Percentiles rank a stretch among this genome's conserved stretches.
phyloP scores from a whole-genome alignment of 352 stramenopile genomes.

The Globisporangium uncinulatum region DNA sequence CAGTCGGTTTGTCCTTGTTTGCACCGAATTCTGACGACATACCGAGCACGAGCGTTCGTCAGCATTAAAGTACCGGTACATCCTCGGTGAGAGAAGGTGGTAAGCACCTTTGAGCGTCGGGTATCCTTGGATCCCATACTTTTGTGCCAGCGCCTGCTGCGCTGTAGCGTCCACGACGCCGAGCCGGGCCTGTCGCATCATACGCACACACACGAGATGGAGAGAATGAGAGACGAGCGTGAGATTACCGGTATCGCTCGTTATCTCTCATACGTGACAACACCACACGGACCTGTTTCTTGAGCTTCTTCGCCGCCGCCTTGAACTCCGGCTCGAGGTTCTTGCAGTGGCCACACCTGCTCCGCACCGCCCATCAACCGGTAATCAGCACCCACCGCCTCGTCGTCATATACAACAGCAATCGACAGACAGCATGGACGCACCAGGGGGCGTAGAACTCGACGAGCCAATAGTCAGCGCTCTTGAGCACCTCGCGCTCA shows the following conservation, averaged over 20 bases:
- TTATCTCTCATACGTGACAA: no score
- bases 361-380: background rate
- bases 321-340: slow-evolving; percentile 88
- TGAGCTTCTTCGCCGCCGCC: slow-evolving; percentile 80
- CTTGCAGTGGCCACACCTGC: slow-evolving; percentile 90
- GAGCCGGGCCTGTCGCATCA: slow-evolving; percentile 42
- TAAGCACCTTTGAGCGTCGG: slow-evolving; percentile 67
- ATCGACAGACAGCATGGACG: background rate
- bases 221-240: no score
- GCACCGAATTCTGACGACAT: slow-evolving; percentile 47
- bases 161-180: slow-evolving; percentile 62
- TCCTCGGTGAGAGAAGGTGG: background rate
- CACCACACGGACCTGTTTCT: slow-evolving; percentile 41
- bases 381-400: no score
- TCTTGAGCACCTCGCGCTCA: slow-evolving; percentile 76
- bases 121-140: slow-evolving; percentile 75
- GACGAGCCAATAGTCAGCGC: slow-evolving; percentile 86
- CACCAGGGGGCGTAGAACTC: slow-evolving; percentile 93
- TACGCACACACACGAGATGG: background rate
- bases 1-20: slow-evolving; percentile 74
- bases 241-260: no score
- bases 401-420: no score
- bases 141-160: slow-evolving; percentile 56
- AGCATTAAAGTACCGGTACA: background rate
- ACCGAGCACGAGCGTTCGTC: background rate